These are phyloP conservation scores for Dothidotthia symphoricarpi DNA, from an alignment of 2,329 filamentous ascomycete genomes.

Conservation along the genomic window DNA sequence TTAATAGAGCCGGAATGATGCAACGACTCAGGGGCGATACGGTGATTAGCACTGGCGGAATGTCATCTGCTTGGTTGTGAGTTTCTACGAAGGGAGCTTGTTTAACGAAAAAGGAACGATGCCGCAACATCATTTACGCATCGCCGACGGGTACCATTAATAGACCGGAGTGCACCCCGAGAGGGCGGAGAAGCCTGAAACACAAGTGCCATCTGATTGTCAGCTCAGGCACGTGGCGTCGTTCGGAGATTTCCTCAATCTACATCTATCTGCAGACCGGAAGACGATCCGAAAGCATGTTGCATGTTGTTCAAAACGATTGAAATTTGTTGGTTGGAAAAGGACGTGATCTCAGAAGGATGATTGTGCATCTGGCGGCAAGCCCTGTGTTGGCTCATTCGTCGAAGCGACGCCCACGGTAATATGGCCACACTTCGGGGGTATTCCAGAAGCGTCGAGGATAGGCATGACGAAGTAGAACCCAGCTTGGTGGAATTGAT, in stretches of 20 bases:
- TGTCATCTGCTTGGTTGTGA: background rate
- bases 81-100: conserved; percentile 6
- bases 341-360: background rate
- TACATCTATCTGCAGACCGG: conserved; percentile 9
- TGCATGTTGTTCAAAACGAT: conserved; percentile 1
- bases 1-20: too few species aligned
- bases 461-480: conserved; percentile 19
- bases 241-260: conserved; percentile 14
- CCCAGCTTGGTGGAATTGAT: conserved; percentile 25
- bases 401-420: conserved; percentile 3
- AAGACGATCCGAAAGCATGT: conserved; percentile 7
- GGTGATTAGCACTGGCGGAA: background rate
- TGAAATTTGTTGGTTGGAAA: background rate
- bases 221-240: conserved; percentile 15
- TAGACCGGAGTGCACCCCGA: conserved; percentile 2
- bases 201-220: conserved; percentile 8
- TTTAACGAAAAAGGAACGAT: conserved; percentile 1
- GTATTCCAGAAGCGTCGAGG: conserved; percentile 11
- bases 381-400: background rate
- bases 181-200: conserved; percentile 8
- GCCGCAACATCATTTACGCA: background rate
- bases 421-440: conserved; percentile 8
- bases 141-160: conserved; percentile 1
- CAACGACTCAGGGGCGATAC: background rate
- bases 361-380: conserved; percentile 2